phyloP scores from a whole-genome alignment of 179 eudicot genomes.

The Patellifolia procumbens region DNA sequence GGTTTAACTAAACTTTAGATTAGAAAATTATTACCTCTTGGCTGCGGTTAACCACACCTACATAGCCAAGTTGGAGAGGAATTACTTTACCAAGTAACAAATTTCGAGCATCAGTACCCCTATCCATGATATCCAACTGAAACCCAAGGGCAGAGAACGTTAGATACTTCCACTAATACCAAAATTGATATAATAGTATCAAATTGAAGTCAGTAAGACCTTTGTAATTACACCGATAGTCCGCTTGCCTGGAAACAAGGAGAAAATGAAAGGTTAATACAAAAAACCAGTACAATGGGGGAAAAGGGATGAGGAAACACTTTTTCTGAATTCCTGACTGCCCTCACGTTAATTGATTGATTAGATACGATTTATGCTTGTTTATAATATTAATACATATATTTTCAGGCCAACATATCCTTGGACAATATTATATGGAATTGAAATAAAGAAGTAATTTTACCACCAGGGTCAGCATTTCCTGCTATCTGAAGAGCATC shows the following conservation, averaged over 20 bases:
- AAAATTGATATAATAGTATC: constrained; percentile 2
- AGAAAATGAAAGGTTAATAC: constrained; percentile 21
- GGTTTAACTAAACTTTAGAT: not conserved
- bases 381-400: not conserved
- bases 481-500: constrained; percentile 99
- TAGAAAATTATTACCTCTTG: constrained; percentile 67
- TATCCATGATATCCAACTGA: constrained; percentile 99
- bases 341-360: not conserved
- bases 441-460: not conserved
- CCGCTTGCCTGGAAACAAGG: constrained; percentile 69
- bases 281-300: not conserved
- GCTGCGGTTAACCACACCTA: constrained; percentile 96
- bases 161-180: not conserved
- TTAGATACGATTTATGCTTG: not conserved
- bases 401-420: not conserved
- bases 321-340: not conserved
- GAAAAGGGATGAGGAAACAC: not conserved
- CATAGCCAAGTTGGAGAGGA: constrained; percentile 93
- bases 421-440: not conserved
- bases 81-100: constrained; percentile 95
- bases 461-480: constrained; percentile 96
- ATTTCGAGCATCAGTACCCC: constrained; percentile 96
- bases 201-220: constrained; percentile 40
- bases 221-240: constrained; percentile 98
- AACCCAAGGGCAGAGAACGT: constrained; percentile 24